Percentiles rank a stretch among this genome's conserved stretches.
phyloP scores from a whole-genome alignment of 2,329 filamentous ascomycete species.

The Fusarium sambucinum region DNA sequence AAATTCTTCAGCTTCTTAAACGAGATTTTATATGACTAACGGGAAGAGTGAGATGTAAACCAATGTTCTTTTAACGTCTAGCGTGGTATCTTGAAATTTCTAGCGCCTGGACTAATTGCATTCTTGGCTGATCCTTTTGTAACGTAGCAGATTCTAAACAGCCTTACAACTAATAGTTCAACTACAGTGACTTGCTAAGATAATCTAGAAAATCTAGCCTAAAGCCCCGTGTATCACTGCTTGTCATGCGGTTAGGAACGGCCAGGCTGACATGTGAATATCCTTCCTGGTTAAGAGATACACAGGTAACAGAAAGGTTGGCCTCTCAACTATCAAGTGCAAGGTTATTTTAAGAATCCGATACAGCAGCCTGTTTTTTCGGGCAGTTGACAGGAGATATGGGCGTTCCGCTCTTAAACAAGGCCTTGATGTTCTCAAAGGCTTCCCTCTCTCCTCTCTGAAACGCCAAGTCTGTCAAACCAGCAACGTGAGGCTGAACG shows the following conservation, averaged over 20 bases:
- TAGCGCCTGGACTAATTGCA: not conserved
- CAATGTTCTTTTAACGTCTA: not conserved
- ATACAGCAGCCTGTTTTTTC: not conserved
- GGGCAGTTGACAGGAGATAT: constrained; percentile 53
- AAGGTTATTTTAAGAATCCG: no score
- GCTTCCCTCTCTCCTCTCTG: constrained; percentile 59
- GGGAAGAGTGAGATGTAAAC: not conserved
- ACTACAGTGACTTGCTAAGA: not conserved
- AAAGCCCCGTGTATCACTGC: not conserved
- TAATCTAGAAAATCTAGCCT: no score
- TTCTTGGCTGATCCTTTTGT: not conserved
- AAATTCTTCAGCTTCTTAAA: not conserved
- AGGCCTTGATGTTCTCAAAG: constrained; percentile 59
- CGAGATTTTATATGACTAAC: constrained; percentile 1
- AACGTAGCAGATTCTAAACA: not conserved
- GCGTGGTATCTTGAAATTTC: not conserved
- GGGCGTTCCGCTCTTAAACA: constrained; percentile 55
- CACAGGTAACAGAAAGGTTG: not conserved
- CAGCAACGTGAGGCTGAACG: constrained; percentile 60
- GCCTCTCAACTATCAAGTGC: not conserved
- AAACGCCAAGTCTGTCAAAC: constrained; percentile 58
- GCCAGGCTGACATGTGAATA: not conserved
- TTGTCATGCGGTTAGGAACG: not conserved
- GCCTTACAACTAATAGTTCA: not conserved
- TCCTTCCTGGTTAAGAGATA: not conserved